phyloP scores from a whole-genome alignment of 2,329 filamentous ascomycete genomes.

The Orbilia brochopaga region DNA sequence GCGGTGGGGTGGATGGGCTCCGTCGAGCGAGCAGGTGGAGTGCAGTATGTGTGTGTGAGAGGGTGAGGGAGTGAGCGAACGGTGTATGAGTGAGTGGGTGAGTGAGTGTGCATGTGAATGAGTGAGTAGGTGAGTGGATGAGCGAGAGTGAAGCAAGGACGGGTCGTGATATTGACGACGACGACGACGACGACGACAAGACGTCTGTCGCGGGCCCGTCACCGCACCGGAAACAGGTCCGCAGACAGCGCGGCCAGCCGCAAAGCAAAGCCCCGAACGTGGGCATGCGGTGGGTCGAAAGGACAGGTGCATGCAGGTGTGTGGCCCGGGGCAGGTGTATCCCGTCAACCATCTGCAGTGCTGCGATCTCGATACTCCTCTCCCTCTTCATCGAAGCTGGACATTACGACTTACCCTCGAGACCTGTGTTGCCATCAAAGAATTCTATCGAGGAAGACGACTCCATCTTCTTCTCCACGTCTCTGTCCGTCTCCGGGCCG shows the following conservation, averaged over 20 bases:
- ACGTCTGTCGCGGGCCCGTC: too few relatives aligned
- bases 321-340: not conserved
- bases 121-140: not conserved
- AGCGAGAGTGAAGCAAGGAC: not conserved
- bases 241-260: not conserved
- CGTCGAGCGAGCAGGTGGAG: not conserved
- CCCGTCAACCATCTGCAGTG: not conserved
- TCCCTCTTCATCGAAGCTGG: not conserved
- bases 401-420: conserved; percentile 39
- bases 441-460: conserved; percentile 30
- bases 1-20: not conserved
- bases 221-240: not conserved
- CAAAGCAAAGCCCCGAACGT: not conserved
- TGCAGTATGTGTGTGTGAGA: not conserved
- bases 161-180: not conserved
- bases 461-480: conserved; percentile 39
- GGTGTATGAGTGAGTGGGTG: conserved; percentile 1
- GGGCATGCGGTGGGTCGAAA: conserved; percentile 6
- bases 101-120: not conserved
- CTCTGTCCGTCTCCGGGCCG: conserved; percentile 48
- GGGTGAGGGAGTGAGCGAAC: too few relatives aligned
- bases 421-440: conserved; percentile 37
- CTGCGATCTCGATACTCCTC: conserved; percentile 1
- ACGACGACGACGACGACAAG: not conserved
- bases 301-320: conserved; percentile 43